Base-by-base conservation (phyloP, 176 grass and related monocot species). In the Avena atlantica region DNA sequence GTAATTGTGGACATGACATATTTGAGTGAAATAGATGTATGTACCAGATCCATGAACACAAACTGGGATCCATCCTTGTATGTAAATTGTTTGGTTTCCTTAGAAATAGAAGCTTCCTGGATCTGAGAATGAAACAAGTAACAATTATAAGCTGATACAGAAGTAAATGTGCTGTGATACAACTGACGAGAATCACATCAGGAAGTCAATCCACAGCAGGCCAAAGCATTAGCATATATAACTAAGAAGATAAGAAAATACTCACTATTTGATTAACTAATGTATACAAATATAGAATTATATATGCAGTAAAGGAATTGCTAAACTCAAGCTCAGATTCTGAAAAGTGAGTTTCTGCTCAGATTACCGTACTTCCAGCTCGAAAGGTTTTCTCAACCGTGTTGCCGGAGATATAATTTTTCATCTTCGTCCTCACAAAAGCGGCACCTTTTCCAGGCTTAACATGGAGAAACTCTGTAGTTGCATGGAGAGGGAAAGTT, bases 331-430 rank as follows among this genome's bases (percentile, higher is more conserved):
- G 20, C 27, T 8, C 5, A 52, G 24, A 34, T 80, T 81, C 15
- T 27, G 63, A 80, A 74, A 67, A 40, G 25, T 58, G 87, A 61
- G 88, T 74, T 76, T 31, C 52, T 84, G 67, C 21, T 59, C 36
- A 63, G 87, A 88, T 95, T 96, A 98, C 97, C 90, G 94, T 89
- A 88, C 94, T 98, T 91, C 94, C 94, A 87, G 97, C 97, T 87
- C 94, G 93, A 91, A 98, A 98, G 27, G 97, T 98, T 93, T 99
- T 99, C 63, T 99, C 97, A 87, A 99, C 92, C 78, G 97, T 99
- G 81, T 96, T 99, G 76, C 94, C 94, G 0, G 97, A 87, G 76
- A 99, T 51, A 59, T 99, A 99, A 84, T 94, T 99, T 6, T 91
- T 88, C 84, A 99, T 52, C 87, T 94, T 99, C 3, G 97, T 99